These are phyloP conservation scores for Ampelomyces quisqualis DNA, from an alignment of 2,329 filamentous ascomycete genomes.

Conservation along the genomic window DNA sequence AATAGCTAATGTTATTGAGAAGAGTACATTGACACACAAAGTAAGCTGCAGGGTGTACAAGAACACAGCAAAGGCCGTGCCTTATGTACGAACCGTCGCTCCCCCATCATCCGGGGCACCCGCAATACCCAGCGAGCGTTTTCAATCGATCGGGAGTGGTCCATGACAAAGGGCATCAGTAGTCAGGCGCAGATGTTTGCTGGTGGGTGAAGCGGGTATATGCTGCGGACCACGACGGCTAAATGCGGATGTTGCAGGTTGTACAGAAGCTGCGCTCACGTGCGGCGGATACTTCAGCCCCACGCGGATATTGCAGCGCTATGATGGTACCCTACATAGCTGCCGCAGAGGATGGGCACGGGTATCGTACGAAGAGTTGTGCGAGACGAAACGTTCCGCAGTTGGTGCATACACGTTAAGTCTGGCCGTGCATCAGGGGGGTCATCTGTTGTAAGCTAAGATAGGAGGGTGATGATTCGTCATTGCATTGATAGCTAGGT, in stretches of 20 bases:
- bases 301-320: constrained; percentile 20
- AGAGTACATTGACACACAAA: constrained; percentile 11
- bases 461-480: background rate
- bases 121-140: constrained; percentile 23
- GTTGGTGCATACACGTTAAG: background rate
- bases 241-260: constrained; percentile 21
- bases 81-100: constrained; percentile 19
- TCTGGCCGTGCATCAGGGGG: background rate
- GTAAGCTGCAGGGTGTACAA: background rate
- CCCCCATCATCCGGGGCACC: constrained; percentile 34
- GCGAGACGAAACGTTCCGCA: background rate
- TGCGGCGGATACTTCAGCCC: constrained; percentile 25
- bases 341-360: constrained; percentile 11
- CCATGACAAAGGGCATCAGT: constrained; percentile 8
- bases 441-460: too few species aligned
- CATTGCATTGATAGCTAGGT: background rate
- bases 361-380: constrained; percentile 10
- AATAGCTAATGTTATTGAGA: constrained; percentile 1
- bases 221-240: constrained; percentile 25
- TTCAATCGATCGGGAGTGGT: background rate
- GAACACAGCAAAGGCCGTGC: background rate
- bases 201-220: constrained; percentile 20
- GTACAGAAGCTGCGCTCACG: constrained; percentile 2
- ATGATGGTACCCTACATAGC: constrained; percentile 1
- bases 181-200: constrained; percentile 15